These are phyloP conservation scores for Stemphylium lycopersici DNA, from an alignment of 2,329 filamentous ascomycete genomes.

Conservation along the genomic window DNA sequence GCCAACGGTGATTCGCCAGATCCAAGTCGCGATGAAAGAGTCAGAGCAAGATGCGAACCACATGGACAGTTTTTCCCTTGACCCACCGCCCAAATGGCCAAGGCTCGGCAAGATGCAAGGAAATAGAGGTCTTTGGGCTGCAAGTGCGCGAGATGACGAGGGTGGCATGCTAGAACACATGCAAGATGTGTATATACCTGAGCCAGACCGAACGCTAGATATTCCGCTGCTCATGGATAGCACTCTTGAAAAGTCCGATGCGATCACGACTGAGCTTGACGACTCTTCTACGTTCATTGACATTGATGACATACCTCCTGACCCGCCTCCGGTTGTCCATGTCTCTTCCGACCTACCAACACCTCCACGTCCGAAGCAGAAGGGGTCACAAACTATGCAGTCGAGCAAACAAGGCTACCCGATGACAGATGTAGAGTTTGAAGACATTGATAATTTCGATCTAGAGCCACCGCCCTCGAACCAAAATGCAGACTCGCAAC, in stretches of 20 bases:
- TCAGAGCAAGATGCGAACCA: slow-evolving; percentile 36
- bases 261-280: neutral
- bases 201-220: slow-evolving; percentile 42
- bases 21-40: slow-evolving; percentile 44
- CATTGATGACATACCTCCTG: slow-evolving; percentile 26
- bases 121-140: slow-evolving; percentile 40
- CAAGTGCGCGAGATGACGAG: slow-evolving; percentile 40
- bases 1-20: slow-evolving; percentile 42
- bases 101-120: slow-evolving; percentile 27
- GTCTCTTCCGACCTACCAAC: slow-evolving; percentile 34
- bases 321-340: slow-evolving; percentile 8
- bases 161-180: slow-evolving; percentile 38
- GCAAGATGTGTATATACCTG: slow-evolving; percentile 35
- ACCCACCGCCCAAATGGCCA: slow-evolving; percentile 20
- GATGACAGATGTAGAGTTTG: slow-evolving; percentile 14
- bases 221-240: slow-evolving; percentile 36
- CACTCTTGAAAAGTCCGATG: slow-evolving; percentile 10
- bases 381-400: neutral
- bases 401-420: neutral
- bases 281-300: slow-evolving; percentile 18
- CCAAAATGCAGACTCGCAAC: slow-evolving; percentile 26
- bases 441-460: slow-evolving; percentile 35
- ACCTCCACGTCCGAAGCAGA: slow-evolving; percentile 10
- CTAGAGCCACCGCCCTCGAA: slow-evolving; percentile 35
- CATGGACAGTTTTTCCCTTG: neutral